Conservation (phyloP, 1,139 yeast genomes). For the Keqinozyma sinolaborantium region DNA sequence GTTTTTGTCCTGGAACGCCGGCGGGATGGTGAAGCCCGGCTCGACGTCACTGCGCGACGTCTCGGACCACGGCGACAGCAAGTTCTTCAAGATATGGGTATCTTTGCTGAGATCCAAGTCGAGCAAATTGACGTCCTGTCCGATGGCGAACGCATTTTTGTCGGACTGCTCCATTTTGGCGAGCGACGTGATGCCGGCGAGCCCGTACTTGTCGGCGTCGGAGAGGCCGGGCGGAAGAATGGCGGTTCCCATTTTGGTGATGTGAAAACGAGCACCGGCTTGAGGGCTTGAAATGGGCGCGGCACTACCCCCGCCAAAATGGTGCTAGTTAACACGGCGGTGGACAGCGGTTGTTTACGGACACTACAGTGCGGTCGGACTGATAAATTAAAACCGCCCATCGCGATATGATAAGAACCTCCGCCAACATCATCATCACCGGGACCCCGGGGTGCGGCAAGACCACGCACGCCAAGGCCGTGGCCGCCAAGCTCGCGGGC, state of each 20-base stretch:
- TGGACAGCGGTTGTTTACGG: background rate
- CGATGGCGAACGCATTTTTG: slow-evolving; percentile 70
- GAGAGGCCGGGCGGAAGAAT: slow-evolving; percentile 31
- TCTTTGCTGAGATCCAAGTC: slow-evolving; percentile 60
- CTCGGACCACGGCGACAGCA: slow-evolving; percentile 94
- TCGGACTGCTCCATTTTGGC: slow-evolving; percentile 67
- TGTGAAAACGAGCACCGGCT: too few species aligned
- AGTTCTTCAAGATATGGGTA: slow-evolving; percentile 58
- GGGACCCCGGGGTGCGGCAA: slow-evolving; percentile 99
- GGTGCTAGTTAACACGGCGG: background rate
- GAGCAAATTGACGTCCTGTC: slow-evolving; percentile 74
- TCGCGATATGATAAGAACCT: slow-evolving; percentile 23
- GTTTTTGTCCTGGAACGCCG: slow-evolving; percentile 49
- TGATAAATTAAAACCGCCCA: slow-evolving; percentile 1
- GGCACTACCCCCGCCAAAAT: background rate
- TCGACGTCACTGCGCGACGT: slow-evolving; percentile 89
- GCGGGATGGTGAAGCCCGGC: slow-evolving; percentile 67
- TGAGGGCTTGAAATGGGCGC: slow-evolving; percentile 1
- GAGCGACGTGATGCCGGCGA: slow-evolving; percentile 67
- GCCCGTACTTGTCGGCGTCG: slow-evolving; percentile 64
- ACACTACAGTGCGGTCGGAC: background rate
- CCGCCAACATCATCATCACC: slow-evolving; percentile 84
- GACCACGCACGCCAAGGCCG: slow-evolving; percentile 64
- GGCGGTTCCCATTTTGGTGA: slow-evolving; percentile 9
- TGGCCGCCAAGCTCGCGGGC: slow-evolving; percentile 9